A percentile compares a stretch with the other conserved stretches of the same genome.
phyloP scores from a whole-genome alignment of 495 filamentous ascomycete species.

The Penicillium daleae region DNA sequence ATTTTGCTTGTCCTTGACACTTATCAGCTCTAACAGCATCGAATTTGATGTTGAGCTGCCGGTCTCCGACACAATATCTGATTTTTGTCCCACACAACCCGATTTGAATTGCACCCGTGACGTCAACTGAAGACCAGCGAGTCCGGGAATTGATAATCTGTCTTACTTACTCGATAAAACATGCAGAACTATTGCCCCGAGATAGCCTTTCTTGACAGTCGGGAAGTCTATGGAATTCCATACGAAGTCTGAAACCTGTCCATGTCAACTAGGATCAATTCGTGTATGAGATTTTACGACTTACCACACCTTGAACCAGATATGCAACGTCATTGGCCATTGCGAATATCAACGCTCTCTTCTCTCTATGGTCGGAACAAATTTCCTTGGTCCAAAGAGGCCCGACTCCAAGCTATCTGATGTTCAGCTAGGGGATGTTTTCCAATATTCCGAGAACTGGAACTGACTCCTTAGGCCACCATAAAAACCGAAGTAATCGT shows the following conservation, averaged over 20 bases:
- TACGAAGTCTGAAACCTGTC: neutral
- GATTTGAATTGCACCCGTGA: neutral
- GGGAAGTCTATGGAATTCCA: neutral
- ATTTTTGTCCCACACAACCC: neutral
- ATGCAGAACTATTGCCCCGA: neutral
- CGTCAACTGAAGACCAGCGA: neutral
- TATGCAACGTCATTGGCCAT: neutral
- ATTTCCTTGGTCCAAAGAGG: constrained; percentile 1
- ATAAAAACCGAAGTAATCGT: constrained; percentile 32
- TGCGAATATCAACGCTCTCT: neutral
- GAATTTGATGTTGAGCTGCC: neutral
- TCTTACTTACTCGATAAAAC: neutral
- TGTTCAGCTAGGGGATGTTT: neutral
- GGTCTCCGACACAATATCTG: neutral
- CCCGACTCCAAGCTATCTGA: neutral
- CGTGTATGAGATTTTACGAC: neutral
- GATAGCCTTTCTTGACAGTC: neutral
- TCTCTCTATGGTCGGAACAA: neutral
- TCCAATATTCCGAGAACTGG: neutral
- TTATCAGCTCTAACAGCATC: neutral
- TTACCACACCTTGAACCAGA: neutral
- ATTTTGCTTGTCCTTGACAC: neutral
- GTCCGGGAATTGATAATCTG: too few species aligned
- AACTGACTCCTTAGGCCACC: constrained; percentile 19
- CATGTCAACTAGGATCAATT: neutral